phyloP scores from a whole-genome alignment of 768 basidiomycete genomes.

The Amyloporia xantha region DNA sequence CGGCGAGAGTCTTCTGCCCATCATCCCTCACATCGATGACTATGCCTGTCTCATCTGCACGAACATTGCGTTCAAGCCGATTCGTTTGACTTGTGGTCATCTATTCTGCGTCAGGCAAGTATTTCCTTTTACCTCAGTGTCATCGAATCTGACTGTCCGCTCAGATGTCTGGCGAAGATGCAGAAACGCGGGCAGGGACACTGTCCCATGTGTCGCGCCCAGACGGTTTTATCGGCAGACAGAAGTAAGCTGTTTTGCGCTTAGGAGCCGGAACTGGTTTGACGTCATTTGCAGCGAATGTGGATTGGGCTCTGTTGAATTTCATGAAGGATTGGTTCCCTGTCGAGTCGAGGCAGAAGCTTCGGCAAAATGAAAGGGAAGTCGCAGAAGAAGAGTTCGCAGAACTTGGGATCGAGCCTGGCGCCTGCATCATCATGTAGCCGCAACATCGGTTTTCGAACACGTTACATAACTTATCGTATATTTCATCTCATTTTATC shows the following conservation, averaged over 20 bases:
- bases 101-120: constrained; percentile 61
- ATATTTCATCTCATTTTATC: too few relatives aligned
- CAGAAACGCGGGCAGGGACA: constrained; percentile 69
- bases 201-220: constrained; percentile 83
- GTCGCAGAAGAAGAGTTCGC: constrained; percentile 60
- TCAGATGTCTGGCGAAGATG: constrained; percentile 78
- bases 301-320: constrained; percentile 73
- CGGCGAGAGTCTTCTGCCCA: constrained; percentile 72
- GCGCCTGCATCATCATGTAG: constrained; percentile 12
- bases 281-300: constrained; percentile 62
- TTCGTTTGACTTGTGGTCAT: constrained; percentile 75
- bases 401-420: constrained; percentile 51
- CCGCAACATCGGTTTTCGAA: background rate
- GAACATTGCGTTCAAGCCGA: constrained; percentile 87
- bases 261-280: too few relatives aligned
- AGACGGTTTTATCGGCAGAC: constrained; percentile 71
- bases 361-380: constrained; percentile 70
- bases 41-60: constrained; percentile 88
- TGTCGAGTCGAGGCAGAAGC: constrained; percentile 67
- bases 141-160: constrained; percentile 17
- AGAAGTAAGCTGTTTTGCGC: constrained; percentile 45
- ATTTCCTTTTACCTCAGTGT: background rate
- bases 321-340: constrained; percentile 96
- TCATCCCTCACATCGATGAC: constrained; percentile 76
- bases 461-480: background rate